A percentile compares a stretch with the other conserved stretches of the same genome.
phyloP scores from a whole-genome alignment of 2,329 filamentous ascomycete species.

The Cordyceps cateniannulata region DNA sequence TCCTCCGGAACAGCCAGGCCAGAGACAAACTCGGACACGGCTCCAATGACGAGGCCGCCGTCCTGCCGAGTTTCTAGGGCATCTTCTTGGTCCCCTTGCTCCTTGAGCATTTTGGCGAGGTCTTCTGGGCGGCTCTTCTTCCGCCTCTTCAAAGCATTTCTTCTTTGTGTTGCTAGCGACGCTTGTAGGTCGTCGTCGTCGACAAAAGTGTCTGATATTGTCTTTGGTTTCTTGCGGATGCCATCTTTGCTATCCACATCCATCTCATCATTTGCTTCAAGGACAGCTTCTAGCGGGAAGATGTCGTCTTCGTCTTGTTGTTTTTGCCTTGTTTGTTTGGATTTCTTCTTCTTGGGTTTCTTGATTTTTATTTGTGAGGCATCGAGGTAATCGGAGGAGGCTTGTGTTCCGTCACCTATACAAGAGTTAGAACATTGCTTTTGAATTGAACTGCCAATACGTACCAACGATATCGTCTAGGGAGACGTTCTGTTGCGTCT shows the following conservation, averaged over 20 bases:
- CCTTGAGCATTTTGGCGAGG: slow-evolving; percentile 71
- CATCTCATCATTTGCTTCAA: slow-evolving; percentile 53
- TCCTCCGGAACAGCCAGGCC: slow-evolving; percentile 66
- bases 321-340: slow-evolving; percentile 67
- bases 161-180: slow-evolving; percentile 74
- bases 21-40: slow-evolving; percentile 90
- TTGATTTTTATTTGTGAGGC: slow-evolving; percentile 83
- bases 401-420: slow-evolving; percentile 23
- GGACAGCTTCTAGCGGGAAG: slow-evolving; percentile 36
- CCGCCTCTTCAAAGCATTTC: slow-evolving; percentile 81
- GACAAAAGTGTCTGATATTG: slow-evolving; percentile 63
- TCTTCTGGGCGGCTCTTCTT: slow-evolving; percentile 84
- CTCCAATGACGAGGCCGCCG: slow-evolving; percentile 80
- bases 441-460: slow-evolving; percentile 15
- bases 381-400: slow-evolving; percentile 79
- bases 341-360: slow-evolving; percentile 90
- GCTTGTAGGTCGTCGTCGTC: slow-evolving; percentile 93
- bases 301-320: slow-evolving; percentile 58
- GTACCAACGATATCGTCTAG: slow-evolving; percentile 67
- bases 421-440: slow-evolving; percentile 14
- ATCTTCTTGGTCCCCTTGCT: slow-evolving; percentile 51
- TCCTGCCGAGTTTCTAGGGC: slow-evolving; percentile 32
- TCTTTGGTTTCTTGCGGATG: slow-evolving; percentile 53
- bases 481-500: slow-evolving; percentile 65
- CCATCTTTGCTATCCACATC: slow-evolving; percentile 61